These are phyloP conservation scores for Oxalis stricta DNA, from an alignment of 441 rosid genomes.

Conservation along the genomic window DNA sequence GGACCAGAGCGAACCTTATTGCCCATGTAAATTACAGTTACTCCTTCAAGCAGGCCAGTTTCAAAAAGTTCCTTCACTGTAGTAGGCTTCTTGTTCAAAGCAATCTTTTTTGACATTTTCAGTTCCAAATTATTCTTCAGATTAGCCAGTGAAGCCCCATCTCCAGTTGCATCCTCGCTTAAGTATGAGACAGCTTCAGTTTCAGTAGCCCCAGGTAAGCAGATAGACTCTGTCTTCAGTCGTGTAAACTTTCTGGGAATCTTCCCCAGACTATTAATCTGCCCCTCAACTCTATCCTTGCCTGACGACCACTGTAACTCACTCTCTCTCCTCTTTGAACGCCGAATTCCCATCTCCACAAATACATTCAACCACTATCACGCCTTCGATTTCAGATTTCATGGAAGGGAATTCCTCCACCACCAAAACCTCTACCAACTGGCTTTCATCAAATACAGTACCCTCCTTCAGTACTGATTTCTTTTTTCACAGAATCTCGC, in stretches of 20 bases:
- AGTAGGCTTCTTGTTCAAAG: slow-evolving; percentile 42
- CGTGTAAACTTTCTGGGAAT: slow-evolving; percentile 13
- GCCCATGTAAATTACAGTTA: slow-evolving; percentile 85
- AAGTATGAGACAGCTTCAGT: slow-evolving; percentile 14
- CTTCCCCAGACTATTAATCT: slow-evolving; percentile 7
- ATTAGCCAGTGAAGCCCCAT: slow-evolving; percentile 25
- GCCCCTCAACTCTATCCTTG: slow-evolving; percentile 5
- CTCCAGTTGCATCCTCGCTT: slow-evolving; percentile 42
- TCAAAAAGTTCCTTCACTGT: slow-evolving; percentile 94
- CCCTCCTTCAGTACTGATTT: slow-evolving; percentile 20
- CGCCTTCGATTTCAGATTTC: slow-evolving; percentile 9
- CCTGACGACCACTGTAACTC: slow-evolving; percentile 1
- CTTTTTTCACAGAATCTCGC: slow-evolving; percentile 11
- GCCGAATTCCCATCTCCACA: not conserved
- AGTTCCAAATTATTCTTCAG: slow-evolving; percentile 39
- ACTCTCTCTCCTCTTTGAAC: not conserved
- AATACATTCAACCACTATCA: slow-evolving; percentile 1
- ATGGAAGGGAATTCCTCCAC: slow-evolving; percentile 18
- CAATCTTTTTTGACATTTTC: slow-evolving; percentile 43
- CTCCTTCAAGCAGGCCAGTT: slow-evolving; percentile 90
- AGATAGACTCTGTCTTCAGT: slow-evolving; percentile 24
- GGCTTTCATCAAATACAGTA: slow-evolving; percentile 10
- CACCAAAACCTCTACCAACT: slow-evolving; percentile 14
- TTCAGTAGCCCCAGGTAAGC: slow-evolving; percentile 19
- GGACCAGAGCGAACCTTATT: slow-evolving; percentile 42